Conservation (phyloP, 2,329 filamentous ascomycete species). For the Fusarium nurragi region DNA sequence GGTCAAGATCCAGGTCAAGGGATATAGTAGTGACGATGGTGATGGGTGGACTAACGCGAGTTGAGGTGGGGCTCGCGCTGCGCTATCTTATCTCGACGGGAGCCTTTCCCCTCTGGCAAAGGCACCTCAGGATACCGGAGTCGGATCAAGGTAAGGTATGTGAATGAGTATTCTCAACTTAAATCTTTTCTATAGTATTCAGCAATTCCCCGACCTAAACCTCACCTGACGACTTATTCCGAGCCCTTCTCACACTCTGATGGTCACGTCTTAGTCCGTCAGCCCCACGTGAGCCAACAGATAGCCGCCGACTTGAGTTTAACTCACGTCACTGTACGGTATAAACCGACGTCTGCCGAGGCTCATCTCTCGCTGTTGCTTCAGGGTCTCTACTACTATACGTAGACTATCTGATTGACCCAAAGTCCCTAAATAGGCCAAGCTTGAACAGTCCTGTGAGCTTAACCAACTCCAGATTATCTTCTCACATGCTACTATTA, state of each 20-base stretch:
- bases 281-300: constrained; percentile 36
- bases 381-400: background rate
- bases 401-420: background rate
- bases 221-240: constrained; percentile 13
- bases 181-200: background rate
- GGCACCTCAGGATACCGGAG: constrained; percentile 6
- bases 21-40: constrained; percentile 3
- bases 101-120: constrained; percentile 26
- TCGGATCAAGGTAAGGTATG: constrained; percentile 1
- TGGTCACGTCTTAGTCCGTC: constrained; percentile 24
- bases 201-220: background rate
- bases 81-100: constrained; percentile 29
- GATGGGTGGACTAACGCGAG: constrained; percentile 6
- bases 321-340: constrained; percentile 1
- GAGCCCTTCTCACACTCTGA: constrained; percentile 10
- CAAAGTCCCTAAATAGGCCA: constrained; percentile 10
- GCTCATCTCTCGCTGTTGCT: constrained; percentile 5
- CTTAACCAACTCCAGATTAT: constrained; percentile 13
- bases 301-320: constrained; percentile 22
- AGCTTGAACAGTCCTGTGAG: constrained; percentile 13
- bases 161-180: background rate
- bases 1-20: background rate
- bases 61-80: constrained; percentile 9
- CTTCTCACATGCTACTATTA: constrained; percentile 41
- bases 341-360: constrained; percentile 30